Evolutionary conservation across 306 rosid species (phyloP).

Genomic region (Cicer pinnatifidum): DNA sequence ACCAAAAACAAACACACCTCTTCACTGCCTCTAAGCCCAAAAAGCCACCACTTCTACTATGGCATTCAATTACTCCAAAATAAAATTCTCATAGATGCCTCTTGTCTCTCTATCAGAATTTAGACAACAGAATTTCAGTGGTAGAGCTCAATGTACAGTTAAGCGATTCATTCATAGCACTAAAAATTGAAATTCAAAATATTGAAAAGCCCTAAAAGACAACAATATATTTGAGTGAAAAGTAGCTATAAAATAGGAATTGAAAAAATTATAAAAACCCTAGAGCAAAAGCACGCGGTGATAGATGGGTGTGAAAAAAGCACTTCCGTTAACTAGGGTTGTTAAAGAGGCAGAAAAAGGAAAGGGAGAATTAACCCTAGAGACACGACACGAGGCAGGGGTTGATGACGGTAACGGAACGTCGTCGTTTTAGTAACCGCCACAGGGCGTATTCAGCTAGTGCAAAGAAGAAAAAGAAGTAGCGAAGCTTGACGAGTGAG

Average conservation of each 20-base stretch:
- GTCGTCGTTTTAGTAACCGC: constrained; percentile 63
- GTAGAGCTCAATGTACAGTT: constrained; percentile 39
- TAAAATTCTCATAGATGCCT: constrained; percentile 51
- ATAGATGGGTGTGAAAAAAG: background rate
- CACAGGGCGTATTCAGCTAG: constrained; percentile 38
- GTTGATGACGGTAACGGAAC: constrained; percentile 53
- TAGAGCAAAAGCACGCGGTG: constrained; percentile 36
- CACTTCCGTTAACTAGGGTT: constrained; percentile 59
- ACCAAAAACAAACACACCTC: constrained; percentile 48
- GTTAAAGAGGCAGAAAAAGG: constrained; percentile 44
- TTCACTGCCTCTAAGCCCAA: constrained; percentile 49
- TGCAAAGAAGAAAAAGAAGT: constrained; percentile 33
- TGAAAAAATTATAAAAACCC: constrained; percentile 59
- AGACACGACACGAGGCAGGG: constrained; percentile 45
- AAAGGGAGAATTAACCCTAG: constrained; percentile 57
- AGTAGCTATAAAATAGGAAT: constrained; percentile 44
- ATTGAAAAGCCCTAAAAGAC: constrained; percentile 59
- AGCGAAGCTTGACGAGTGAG: background rate
- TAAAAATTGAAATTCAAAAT: constrained; percentile 18
- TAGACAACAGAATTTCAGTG: constrained; percentile 11
- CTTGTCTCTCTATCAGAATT: constrained; percentile 43
- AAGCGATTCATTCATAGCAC: constrained; percentile 39
- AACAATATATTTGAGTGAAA: constrained; percentile 43
- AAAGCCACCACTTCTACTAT: constrained; percentile 16
- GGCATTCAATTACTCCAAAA: constrained; percentile 29